Percentiles rank a stretch among this genome's conserved stretches.
Evolutionary conservation across 805 yeast genomes (phyloP).

Genomic region (Kuraishia molischiana): DNA sequence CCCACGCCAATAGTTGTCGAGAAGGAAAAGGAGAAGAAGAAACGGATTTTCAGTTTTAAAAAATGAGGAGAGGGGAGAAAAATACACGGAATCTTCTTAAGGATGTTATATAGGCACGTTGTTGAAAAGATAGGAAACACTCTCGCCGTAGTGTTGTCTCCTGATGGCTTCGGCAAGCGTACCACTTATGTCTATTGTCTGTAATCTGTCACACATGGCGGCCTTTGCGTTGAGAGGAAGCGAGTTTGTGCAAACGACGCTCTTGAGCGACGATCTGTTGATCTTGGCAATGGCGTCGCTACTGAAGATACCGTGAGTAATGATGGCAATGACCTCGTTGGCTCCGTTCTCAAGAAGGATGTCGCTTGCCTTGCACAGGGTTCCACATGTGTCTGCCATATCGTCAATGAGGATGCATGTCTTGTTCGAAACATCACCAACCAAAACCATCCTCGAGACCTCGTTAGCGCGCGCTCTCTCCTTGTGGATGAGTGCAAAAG

Average conservation of each 20-base stretch:
- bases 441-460: slow-evolving; percentile 89
- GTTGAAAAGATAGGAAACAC: slow-evolving; percentile 77
- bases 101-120: slow-evolving; percentile 30
- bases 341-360: slow-evolving; percentile 77
- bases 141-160: slow-evolving; percentile 93
- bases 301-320: slow-evolving; percentile 90
- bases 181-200: slow-evolving; percentile 76
- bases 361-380: slow-evolving; percentile 90
- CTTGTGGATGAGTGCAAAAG: slow-evolving; percentile 92
- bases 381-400: slow-evolving; percentile 98
- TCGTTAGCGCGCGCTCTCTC: slow-evolving; percentile 95
- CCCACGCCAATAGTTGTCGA: background rate
- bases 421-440: slow-evolving; percentile 84
- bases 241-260: slow-evolving; percentile 86
- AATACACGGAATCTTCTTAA: background rate
- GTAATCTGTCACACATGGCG: slow-evolving; percentile 55
- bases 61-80: background rate
- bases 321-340: slow-evolving; percentile 78
- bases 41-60: slow-evolving; percentile 1
- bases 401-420: slow-evolving; percentile 87
- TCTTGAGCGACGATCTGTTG: slow-evolving; percentile 53
- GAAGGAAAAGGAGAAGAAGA: slow-evolving; percentile 2
- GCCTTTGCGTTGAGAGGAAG: slow-evolving; percentile 70
- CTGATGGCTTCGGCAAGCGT: slow-evolving; percentile 90
- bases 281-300: slow-evolving; percentile 74